A percentile compares a stretch with the other conserved stretches of the same genome.
These are phyloP conservation scores for Pythium utonaiense DNA, from an alignment of 352 stramenopile species.

Conservation along the genomic window DNA sequence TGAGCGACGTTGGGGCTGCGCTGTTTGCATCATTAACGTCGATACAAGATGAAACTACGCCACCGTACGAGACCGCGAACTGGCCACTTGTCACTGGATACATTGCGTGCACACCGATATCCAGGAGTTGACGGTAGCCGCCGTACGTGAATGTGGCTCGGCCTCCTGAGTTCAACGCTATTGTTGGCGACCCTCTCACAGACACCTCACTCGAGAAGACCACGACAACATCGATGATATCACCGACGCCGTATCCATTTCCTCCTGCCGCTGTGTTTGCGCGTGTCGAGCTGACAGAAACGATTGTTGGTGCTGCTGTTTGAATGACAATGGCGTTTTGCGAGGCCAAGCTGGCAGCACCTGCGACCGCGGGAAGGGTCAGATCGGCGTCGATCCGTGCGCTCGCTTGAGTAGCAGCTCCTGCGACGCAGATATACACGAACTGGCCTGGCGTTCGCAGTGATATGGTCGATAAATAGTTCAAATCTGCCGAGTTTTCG, in stretches of 20 bases:
- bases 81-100: conserved; percentile 53
- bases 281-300: conserved; percentile 44
- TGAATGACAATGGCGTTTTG: conserved; percentile 36
- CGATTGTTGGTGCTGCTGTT: conserved; percentile 33
- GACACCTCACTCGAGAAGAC: conserved; percentile 55
- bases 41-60: conserved; percentile 40
- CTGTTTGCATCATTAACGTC: conserved; percentile 48
- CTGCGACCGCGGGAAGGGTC: conserved; percentile 29
- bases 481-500: conserved; percentile 37
- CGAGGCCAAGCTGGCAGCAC: conserved; percentile 29
- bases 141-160: conserved; percentile 45
- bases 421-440: conserved; percentile 1
- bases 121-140: conserved; percentile 58
- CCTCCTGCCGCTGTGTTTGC: conserved; percentile 26
- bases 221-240: conserved; percentile 67
- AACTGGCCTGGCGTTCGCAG: conserved; percentile 30
- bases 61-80: conserved; percentile 52
- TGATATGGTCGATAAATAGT: conserved; percentile 48
- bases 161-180: conserved; percentile 49
- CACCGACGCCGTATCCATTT: conserved; percentile 54
- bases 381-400: conserved; percentile 33
- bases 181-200: conserved; percentile 36
- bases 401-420: conserved; percentile 8
- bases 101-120: conserved; percentile 57
- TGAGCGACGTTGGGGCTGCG: conserved; percentile 35